These are phyloP conservation scores for Vitrella brassicaformis DNA, from an alignment of 73 alveolate species.

Conservation along the genomic window DNA sequence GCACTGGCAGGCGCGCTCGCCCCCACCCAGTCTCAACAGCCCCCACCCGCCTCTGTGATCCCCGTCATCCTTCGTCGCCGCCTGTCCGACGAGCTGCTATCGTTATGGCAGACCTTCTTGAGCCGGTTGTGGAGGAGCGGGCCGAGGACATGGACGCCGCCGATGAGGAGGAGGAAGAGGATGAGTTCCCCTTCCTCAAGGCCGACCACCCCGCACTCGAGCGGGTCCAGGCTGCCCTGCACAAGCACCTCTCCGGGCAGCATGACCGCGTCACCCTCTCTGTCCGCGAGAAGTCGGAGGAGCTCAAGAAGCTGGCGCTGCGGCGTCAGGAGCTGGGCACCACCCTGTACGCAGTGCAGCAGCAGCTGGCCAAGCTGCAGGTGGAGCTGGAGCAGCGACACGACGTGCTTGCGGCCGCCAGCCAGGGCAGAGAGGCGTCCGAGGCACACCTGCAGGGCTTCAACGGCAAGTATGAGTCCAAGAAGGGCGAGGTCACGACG, in stretches of 20 bases:
- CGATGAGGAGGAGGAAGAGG: not conserved
- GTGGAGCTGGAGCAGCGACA: slow-evolving; percentile 42
- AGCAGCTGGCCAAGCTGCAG: slow-evolving; percentile 61
- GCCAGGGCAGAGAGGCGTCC: slow-evolving; percentile 36
- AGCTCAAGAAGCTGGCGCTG: not conserved
- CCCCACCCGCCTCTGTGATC: too few relatives aligned
- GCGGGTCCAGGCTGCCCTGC: not conserved
- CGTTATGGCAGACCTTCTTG: too few relatives aligned
- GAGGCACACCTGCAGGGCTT: slow-evolving; percentile 41
- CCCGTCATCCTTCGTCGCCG: too few relatives aligned
- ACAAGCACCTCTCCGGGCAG: not conserved
- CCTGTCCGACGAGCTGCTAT: too few relatives aligned
- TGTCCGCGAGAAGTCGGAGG: not conserved
- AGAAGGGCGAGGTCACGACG: slow-evolving; percentile 46
- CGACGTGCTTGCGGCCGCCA: slow-evolving; percentile 37
- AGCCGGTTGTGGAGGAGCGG: too few relatives aligned
- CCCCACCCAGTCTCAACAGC: too few relatives aligned
- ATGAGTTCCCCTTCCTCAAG: not conserved
- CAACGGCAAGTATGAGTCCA: slow-evolving; percentile 32
- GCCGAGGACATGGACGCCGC: not conserved
- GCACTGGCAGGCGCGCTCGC: too few relatives aligned
- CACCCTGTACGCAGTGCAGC: slow-evolving; percentile 60
- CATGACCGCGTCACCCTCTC: not conserved
- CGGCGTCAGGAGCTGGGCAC: slow-evolving; percentile 48
- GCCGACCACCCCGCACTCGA: not conserved